These are phyloP conservation scores for Andrographis paniculata DNA, from an alignment of 305 asterid genomes.

Conservation along the genomic window DNA sequence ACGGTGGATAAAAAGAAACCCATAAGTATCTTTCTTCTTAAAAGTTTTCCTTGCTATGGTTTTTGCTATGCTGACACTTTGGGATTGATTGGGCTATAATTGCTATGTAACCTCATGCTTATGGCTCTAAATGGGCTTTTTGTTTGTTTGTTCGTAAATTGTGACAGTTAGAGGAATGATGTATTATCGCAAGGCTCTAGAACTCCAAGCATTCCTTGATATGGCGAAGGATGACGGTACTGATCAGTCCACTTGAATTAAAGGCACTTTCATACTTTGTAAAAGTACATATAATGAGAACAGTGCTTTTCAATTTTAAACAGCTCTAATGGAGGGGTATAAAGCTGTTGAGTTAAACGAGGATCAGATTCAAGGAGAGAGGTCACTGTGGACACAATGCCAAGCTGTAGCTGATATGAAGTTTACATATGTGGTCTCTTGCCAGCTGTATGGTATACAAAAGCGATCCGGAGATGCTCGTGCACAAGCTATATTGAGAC, in stretches of 20 bases:
- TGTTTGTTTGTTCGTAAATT: no score
- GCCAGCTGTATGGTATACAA: constrained; percentile 89
- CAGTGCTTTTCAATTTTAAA: constrained; percentile 10
- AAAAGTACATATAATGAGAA: background rate
- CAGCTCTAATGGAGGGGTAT: constrained; percentile 96
- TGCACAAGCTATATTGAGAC: constrained; percentile 89
- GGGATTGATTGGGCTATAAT: no score
- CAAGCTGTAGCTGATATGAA: constrained; percentile 99
- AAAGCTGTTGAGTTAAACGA: constrained; percentile 93
- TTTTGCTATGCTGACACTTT: constrained; percentile 5
- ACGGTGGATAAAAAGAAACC: constrained; percentile 7
- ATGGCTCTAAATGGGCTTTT: no score
- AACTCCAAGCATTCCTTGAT: constrained; percentile 98
- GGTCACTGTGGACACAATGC: constrained; percentile 91
- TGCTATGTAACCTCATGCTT: no score
- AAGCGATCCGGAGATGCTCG: constrained; percentile 90
- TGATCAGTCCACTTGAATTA: constrained; percentile 9
- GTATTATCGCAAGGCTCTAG: constrained; percentile 97
- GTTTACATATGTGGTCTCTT: constrained; percentile 92
- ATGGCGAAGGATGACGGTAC: constrained; percentile 98
- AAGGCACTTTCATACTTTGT: background rate
- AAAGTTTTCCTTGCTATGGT: background rate
- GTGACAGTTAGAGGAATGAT: constrained; percentile 95
- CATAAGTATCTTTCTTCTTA: no score
- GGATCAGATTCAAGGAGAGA: constrained; percentile 94